phyloP scores from a whole-genome alignment of 2,329 filamentous ascomycete species.

The Phaeosphaeriaceae sp. region DNA sequence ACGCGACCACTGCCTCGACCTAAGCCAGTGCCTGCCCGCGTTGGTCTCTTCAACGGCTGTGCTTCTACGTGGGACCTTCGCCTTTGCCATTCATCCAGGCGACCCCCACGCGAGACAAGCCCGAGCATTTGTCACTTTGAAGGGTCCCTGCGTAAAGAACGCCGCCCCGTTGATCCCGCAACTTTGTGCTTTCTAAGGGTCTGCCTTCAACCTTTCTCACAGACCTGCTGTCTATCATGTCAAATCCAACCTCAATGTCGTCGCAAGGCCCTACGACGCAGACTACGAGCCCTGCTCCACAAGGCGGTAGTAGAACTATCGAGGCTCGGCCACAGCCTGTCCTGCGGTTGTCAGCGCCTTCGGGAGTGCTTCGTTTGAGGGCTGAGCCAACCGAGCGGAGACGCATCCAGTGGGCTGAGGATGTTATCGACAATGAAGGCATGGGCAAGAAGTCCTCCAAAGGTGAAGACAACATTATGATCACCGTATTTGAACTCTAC shows the following conservation, averaged over 20 bases:
- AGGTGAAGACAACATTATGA: conserved; percentile 61
- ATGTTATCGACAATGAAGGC: conserved; percentile 94
- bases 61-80: conserved; percentile 13
- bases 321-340: conserved; percentile 38
- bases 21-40: conserved; percentile 26
- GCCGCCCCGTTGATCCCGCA: conserved; percentile 16
- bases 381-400: conserved; percentile 56
- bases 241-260: conserved; percentile 32
- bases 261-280: conserved; percentile 26
- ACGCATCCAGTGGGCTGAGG: conserved; percentile 89
- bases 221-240: conserved; percentile 72
- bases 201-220: conserved; percentile 63
- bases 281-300: conserved; percentile 27
- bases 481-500: background rate
- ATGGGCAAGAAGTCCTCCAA: conserved; percentile 94
- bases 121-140: conserved; percentile 19
- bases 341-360: conserved; percentile 43
- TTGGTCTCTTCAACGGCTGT: conserved; percentile 10
- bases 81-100: conserved; percentile 6
- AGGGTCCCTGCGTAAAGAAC: conserved; percentile 20
- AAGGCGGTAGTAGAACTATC: conserved; percentile 34
- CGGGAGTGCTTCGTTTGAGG: conserved; percentile 51
- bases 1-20: conserved; percentile 25
- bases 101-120: background rate
- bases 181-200: conserved; percentile 50